phyloP scores from a whole-genome alignment of 2,329 filamentous ascomycete genomes.

The Periconia digitata region DNA sequence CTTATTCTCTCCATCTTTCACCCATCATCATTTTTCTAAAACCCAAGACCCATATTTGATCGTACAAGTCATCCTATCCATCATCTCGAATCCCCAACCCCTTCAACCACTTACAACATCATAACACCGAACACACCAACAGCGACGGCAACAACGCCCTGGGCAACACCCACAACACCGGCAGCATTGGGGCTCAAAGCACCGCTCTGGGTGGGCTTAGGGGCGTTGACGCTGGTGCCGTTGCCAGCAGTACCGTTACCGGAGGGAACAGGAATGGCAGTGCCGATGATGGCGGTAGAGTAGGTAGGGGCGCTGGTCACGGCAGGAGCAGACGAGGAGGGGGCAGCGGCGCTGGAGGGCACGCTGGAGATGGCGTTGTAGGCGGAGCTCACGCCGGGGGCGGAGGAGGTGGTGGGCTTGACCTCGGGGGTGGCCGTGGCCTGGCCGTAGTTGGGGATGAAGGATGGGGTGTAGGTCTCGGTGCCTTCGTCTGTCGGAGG shows the following conservation, averaged over 20 bases:
- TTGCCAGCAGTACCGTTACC: not conserved
- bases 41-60: too few species aligned
- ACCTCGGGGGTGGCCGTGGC: not conserved
- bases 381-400: not conserved
- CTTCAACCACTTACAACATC: conserved; percentile 2
- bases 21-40: not conserved
- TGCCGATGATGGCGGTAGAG: not conserved
- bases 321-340: not conserved
- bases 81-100: not conserved
- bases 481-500: too few species aligned
- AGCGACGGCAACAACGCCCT: conserved; percentile 1
- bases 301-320: not conserved
- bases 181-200: not conserved
- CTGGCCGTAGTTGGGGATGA: not conserved
- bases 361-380: not conserved
- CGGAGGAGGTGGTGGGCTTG: not conserved
- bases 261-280: not conserved
- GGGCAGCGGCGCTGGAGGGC: not conserved
- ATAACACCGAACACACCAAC: not conserved
- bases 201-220: not conserved
- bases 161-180: not conserved
- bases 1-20: too few species aligned
- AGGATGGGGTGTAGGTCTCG: not conserved
- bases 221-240: not conserved
- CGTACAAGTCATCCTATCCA: not conserved